These are phyloP conservation scores for Suillus spraguei DNA, from an alignment of 768 basidiomycete species.

Conservation along the genomic window DNA sequence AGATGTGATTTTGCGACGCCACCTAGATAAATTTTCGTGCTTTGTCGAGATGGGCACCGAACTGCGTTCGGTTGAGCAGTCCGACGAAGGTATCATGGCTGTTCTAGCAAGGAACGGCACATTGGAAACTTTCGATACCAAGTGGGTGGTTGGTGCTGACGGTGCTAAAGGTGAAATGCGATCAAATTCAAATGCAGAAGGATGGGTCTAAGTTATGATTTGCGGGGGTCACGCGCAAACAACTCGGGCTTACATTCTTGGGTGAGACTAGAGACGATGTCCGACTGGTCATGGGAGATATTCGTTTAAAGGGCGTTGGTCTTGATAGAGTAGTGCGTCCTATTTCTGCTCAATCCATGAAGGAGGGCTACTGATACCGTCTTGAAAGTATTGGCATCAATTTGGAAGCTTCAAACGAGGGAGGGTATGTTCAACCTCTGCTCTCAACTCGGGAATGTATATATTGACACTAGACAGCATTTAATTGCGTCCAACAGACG, in stretches of 20 bases:
- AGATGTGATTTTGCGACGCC: constrained; percentile 30
- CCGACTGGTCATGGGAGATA: constrained; percentile 33
- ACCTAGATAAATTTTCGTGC: constrained; percentile 26
- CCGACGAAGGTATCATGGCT: constrained; percentile 31
- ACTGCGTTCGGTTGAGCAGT: constrained; percentile 36
- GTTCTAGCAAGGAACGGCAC: constrained; percentile 6
- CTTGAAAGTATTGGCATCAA: constrained; percentile 28
- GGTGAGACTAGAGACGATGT: constrained; percentile 34
- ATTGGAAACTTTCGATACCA: constrained; percentile 3
- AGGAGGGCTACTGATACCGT: background rate
- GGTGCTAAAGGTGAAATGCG: constrained; percentile 21
- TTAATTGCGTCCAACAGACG: constrained; percentile 20
- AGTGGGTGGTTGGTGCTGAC: constrained; percentile 21
- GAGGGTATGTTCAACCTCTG: background rate
- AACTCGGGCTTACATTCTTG: constrained; percentile 17
- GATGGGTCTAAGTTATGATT: background rate
- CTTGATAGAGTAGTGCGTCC: constrained; percentile 38
- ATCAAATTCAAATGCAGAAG: background rate
- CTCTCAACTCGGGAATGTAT: background rate
- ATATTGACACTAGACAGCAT: constrained; percentile 7
- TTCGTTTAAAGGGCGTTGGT: constrained; percentile 38
- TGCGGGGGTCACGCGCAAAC: constrained; percentile 12
- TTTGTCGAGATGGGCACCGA: constrained; percentile 40
- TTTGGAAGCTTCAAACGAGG: constrained; percentile 39
- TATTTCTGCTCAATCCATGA: background rate